phyloP scores from a whole-genome alignment of 148 eudicot species.

The Vaccinium corymbosum region DNA sequence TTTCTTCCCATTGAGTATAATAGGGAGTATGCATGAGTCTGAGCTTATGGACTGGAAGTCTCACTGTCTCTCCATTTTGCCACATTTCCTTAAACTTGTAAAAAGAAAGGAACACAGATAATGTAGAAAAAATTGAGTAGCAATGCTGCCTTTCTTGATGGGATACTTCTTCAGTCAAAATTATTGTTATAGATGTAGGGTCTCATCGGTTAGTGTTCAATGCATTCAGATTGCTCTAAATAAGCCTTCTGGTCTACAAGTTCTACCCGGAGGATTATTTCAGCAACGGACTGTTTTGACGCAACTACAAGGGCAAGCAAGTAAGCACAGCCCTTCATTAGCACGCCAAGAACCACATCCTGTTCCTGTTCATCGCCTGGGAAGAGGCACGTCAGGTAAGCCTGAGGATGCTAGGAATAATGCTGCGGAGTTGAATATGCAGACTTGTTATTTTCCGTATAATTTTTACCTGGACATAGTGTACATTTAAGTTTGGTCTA shows the following conservation, averaged over 20 bases:
- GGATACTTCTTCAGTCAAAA: background rate
- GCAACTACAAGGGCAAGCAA: conserved; percentile 67
- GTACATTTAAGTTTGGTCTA: background rate
- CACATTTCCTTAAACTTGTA: background rate
- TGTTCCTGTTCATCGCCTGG: conserved; percentile 94
- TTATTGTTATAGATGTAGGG: conserved; percentile 11
- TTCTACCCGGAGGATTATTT: conserved; percentile 88
- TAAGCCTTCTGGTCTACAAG: conserved; percentile 92
- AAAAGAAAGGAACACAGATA: background rate
- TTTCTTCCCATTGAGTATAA: background rate
- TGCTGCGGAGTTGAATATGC: background rate
- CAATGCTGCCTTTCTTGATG: background rate
- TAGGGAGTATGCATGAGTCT: background rate
- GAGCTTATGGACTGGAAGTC: background rate
- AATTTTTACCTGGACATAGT: background rate
- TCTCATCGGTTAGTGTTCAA: background rate
- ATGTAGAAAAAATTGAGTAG: background rate
- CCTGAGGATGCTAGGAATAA: background rate
- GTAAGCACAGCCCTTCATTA: conserved; percentile 26
- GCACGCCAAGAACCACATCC: conserved; percentile 47
- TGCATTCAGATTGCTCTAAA: conserved; percentile 63
- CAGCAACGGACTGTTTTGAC: conserved; percentile 94
- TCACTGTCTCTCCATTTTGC: background rate
- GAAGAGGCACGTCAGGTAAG: conserved; percentile 97
- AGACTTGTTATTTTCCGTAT: background rate